phyloP scores from a whole-genome alignment of 2,329 filamentous ascomycete species.

The Diplodia scrobiculata region DNA sequence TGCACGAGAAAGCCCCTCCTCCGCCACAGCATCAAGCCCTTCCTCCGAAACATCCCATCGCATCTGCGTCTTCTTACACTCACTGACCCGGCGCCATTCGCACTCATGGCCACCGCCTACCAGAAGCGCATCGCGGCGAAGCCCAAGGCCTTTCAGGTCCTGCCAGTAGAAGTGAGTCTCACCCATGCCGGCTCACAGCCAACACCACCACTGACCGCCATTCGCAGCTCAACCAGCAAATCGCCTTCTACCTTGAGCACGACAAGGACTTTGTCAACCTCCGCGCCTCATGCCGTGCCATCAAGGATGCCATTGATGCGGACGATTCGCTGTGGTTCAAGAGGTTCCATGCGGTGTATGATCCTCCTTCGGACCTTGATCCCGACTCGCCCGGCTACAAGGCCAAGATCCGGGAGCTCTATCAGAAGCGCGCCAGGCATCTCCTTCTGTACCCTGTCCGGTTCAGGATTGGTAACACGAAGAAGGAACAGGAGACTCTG shows the following conservation, averaged over 20 bases:
- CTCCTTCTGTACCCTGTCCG: constrained; percentile 31
- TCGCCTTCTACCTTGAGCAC: constrained; percentile 43
- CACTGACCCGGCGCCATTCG: neutral
- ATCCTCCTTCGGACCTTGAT: constrained; percentile 33
- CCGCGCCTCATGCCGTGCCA: constrained; percentile 45
- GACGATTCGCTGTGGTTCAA: constrained; percentile 53
- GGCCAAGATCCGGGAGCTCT: constrained; percentile 41
- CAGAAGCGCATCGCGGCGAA: constrained; percentile 8
- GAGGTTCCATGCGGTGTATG: constrained; percentile 50
- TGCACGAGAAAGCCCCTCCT: neutral
- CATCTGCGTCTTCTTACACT: neutral
- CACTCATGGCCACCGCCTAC: neutral
- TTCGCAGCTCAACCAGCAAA: constrained; percentile 46
- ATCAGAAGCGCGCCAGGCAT: constrained; percentile 36
- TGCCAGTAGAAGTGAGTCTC: constrained; percentile 40
- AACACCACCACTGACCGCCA: neutral
- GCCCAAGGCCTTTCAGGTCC: constrained; percentile 20
- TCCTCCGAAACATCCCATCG: constrained; percentile 2
- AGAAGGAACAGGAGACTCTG: constrained; percentile 42
- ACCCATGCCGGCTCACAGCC: neutral
- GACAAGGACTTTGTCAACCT: constrained; percentile 52
- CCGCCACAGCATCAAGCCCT: neutral
- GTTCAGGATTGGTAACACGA: constrained; percentile 36
- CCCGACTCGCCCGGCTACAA: constrained; percentile 33
- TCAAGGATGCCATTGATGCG: constrained; percentile 46